These are phyloP conservation scores for Barnettozyma hawaiiensis DNA, from an alignment of 1,139 yeast species.

Conservation along the genomic window DNA sequence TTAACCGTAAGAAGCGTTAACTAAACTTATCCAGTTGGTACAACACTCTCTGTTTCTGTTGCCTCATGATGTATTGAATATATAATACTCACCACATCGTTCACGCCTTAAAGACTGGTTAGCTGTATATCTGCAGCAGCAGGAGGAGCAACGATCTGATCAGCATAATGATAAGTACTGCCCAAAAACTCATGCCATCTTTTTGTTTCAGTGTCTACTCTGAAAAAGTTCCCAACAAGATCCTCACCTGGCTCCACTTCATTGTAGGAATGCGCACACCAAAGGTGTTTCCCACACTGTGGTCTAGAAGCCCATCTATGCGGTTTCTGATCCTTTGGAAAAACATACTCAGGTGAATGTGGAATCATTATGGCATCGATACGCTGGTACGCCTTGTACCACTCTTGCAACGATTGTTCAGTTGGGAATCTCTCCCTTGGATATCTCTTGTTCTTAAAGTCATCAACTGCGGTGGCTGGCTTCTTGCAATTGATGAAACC, in stretches of 20 bases:
- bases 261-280: slow-evolving; percentile 45
- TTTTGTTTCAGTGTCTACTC: neutral
- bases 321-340: slow-evolving; percentile 41
- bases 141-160: neutral
- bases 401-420: slow-evolving; percentile 28
- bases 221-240: neutral
- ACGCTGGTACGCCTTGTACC: slow-evolving; percentile 39
- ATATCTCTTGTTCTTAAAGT: slow-evolving; percentile 17
- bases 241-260: neutral
- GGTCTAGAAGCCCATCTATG: slow-evolving; percentile 54
- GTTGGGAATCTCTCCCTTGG: slow-evolving; percentile 3
- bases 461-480: slow-evolving; percentile 27
- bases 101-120: neutral
- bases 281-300: slow-evolving; percentile 45
- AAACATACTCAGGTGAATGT: slow-evolving; percentile 40
- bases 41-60: too few species aligned
- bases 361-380: slow-evolving; percentile 49
- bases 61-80: too few species aligned
- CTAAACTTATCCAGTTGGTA: too few species aligned
- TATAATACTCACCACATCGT: too few species aligned
- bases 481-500: slow-evolving; percentile 57
- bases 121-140: too few species aligned
- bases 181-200: neutral
- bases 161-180: neutral
- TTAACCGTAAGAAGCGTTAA: too few species aligned